Conservation (phyloP, 2,329 filamentous ascomycete genomes). For the Zalaria obscura region DNA sequence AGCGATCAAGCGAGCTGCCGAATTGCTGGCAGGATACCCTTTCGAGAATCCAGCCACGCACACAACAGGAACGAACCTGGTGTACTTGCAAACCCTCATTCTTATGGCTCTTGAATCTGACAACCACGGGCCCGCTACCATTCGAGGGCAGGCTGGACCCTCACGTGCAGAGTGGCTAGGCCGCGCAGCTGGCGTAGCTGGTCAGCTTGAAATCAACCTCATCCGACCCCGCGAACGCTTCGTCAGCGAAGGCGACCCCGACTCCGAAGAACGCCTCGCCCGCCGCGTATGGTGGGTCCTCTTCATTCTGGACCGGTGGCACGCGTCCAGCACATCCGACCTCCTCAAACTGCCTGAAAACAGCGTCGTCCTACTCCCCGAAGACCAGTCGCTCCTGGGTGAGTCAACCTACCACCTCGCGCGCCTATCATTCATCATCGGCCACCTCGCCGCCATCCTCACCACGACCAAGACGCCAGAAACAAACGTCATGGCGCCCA, state of each 20-base stretch:
- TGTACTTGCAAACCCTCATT: slow-evolving; percentile 53
- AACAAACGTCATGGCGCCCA: slow-evolving; percentile 28
- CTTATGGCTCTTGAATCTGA: slow-evolving; percentile 54
- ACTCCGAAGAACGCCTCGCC: slow-evolving; percentile 48
- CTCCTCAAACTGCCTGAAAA: slow-evolving; percentile 49
- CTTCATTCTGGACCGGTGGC: slow-evolving; percentile 59
- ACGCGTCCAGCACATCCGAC: slow-evolving; percentile 51
- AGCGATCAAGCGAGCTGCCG: slow-evolving; percentile 26
- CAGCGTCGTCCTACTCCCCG: slow-evolving; percentile 43
- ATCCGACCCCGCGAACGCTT: slow-evolving; percentile 26
- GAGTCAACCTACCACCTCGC: slow-evolving; percentile 50
- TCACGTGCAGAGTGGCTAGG: slow-evolving; percentile 45
- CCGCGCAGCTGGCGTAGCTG: slow-evolving; percentile 50
- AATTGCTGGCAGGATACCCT: slow-evolving; percentile 28
- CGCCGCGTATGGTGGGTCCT: slow-evolving; percentile 59
- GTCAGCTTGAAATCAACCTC: slow-evolving; percentile 48
- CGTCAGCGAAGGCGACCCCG: slow-evolving; percentile 33
- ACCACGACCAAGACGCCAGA: slow-evolving; percentile 29
- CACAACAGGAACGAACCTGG: slow-evolving; percentile 27
- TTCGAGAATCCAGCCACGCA: slow-evolving; percentile 28
- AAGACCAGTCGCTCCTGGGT: slow-evolving; percentile 46
- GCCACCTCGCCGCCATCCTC: slow-evolving; percentile 36
- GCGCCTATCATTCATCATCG: slow-evolving; percentile 47
- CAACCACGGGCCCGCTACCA: slow-evolving; percentile 34
- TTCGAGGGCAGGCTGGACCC: slow-evolving; percentile 30